A percentile compares a stretch with the other conserved stretches of the same genome.
phyloP scores from a whole-genome alignment of 75 land plant species.

The Pinus taeda region DNA sequence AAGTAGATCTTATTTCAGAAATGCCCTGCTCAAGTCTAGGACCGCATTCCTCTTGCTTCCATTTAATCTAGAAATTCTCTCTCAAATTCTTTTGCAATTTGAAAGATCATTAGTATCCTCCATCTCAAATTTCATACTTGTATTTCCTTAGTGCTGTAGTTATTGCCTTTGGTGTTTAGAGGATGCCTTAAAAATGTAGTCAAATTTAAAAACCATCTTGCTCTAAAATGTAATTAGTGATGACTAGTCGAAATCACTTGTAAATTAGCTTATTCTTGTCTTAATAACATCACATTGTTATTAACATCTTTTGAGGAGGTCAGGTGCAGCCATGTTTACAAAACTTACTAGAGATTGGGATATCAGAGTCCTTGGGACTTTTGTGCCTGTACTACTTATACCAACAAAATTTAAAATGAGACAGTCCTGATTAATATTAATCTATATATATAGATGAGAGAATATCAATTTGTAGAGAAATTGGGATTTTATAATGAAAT shows the following conservation, averaged over 20 bases:
- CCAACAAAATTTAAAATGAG: too few species aligned
- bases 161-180: neutral
- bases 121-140: neutral
- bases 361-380: neutral
- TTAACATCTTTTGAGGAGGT: neutral
- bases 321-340: neutral
- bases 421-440: too few species aligned
- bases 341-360: neutral
- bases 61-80: neutral
- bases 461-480: too few species aligned
- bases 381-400: neutral
- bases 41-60: neutral
- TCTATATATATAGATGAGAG: too few species aligned
- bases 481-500: too few species aligned
- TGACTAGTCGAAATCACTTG: neutral
- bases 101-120: neutral
- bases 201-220: neutral
- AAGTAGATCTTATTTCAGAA: conserved; percentile 1
- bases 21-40: neutral
- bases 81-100: neutral
- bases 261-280: conserved; percentile 1
- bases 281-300: conserved; percentile 4
- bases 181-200: neutral
- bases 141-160: neutral
- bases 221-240: neutral